Evolutionary conservation across 192 early-diverging fungal species (phyloP).

Genomic region (Dissophora globulifera): DNA sequence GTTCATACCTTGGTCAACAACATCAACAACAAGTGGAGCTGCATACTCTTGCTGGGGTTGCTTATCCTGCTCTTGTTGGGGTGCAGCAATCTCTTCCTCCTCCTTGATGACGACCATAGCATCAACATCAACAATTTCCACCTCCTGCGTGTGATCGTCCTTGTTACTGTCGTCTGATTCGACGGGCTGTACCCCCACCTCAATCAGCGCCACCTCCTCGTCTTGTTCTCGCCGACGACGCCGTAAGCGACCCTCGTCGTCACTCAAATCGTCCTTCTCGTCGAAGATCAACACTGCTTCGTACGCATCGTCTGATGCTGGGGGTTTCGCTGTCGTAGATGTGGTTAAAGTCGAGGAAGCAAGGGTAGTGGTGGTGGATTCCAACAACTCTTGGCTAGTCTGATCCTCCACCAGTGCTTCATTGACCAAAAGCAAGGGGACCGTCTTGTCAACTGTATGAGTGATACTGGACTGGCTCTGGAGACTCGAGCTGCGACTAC

Average conservation of each 20-base stretch:
- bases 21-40: conserved; percentile 7
- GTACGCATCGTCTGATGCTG: conserved; percentile 6
- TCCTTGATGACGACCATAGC: not conserved
- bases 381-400: too few species aligned
- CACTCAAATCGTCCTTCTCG: conserved; percentile 37
- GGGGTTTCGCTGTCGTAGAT: not conserved
- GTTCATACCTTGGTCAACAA: conserved; percentile 1
- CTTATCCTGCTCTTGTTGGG: conserved; percentile 27
- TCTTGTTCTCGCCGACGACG: too few species aligned
- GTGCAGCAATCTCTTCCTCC: conserved; percentile 2
- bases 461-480: conserved; percentile 15
- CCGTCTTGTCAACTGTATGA: not conserved
- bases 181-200: not conserved
- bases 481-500: conserved; percentile 44
- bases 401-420: too few species aligned
- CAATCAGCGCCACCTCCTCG: not conserved
- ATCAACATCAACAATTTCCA: conserved; percentile 20
- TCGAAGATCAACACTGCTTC: conserved; percentile 45
- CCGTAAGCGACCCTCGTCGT: conserved; percentile 28
- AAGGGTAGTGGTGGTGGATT: not conserved
- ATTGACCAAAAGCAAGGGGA: not conserved
- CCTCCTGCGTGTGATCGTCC: conserved; percentile 1
- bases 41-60: conserved; percentile 11
- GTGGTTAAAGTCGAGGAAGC: not conserved
- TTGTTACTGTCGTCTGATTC: conserved; percentile 26